These are phyloP conservation scores for Scenedesmus sp. DNA, from an alignment of 163 green algal species.

Conservation along the genomic window DNA sequence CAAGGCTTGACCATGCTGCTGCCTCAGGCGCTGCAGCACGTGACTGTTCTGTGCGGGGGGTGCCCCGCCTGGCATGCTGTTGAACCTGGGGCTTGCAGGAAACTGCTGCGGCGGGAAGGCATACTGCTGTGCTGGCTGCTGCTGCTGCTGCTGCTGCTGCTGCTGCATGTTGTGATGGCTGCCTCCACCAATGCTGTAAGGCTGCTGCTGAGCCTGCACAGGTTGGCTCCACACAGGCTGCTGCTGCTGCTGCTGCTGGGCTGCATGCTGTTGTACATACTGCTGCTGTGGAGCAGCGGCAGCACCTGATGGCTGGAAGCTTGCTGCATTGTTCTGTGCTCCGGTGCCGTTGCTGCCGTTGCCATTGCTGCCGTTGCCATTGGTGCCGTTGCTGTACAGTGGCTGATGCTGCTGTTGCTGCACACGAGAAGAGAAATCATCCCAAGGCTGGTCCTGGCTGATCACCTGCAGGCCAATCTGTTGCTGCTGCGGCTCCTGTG, in stretches of 20 bases:
- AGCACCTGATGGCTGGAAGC: background rate
- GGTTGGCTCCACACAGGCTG: background rate
- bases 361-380: background rate
- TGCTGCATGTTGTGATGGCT: background rate
- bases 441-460: background rate
- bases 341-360: background rate
- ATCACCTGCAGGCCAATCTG: background rate
- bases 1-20: background rate
- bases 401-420: constrained; percentile 20
- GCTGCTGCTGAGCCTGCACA: background rate
- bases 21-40: background rate
- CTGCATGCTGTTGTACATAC: background rate
- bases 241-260: background rate
- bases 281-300: background rate
- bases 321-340: background rate
- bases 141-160: background rate
- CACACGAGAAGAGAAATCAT: background rate
- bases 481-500: background rate
- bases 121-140: background rate
- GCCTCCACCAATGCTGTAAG: background rate
- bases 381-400: background rate
- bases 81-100: background rate
- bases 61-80: background rate
- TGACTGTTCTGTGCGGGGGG: background rate
- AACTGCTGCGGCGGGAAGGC: no score